Evolutionary conservation across 768 basidiomycete genomes (phyloP).

Genomic region (Punctularia strigosozonata): DNA sequence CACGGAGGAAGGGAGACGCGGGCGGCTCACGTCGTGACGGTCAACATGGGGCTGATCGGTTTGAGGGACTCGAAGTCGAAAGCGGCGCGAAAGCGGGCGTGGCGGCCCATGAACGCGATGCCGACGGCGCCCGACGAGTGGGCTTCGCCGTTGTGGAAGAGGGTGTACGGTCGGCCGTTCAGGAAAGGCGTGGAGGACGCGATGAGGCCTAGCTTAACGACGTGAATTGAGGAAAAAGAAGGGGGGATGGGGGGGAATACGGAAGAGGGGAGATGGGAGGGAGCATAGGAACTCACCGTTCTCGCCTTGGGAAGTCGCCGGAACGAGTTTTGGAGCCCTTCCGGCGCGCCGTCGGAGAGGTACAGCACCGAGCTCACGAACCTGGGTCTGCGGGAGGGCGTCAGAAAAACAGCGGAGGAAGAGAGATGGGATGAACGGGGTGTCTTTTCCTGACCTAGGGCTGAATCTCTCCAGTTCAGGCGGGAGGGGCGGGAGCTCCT

Average conservation of each 20-base stretch:
- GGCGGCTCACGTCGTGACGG: slow-evolving; percentile 38
- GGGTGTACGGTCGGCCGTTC: slow-evolving; percentile 62
- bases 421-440: too few species aligned
- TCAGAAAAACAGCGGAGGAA: background rate
- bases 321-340: slow-evolving; percentile 40
- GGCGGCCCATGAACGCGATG: slow-evolving; percentile 25
- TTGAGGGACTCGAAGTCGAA: slow-evolving; percentile 28
- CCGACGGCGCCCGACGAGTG: slow-evolving; percentile 61
- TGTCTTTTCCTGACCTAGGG: too few species aligned
- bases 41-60: slow-evolving; percentile 32
- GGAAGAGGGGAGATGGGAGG: background rate
- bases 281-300: slow-evolving; percentile 33
- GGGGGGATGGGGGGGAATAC: background rate
- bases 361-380: slow-evolving; percentile 30
- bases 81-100: slow-evolving; percentile 7
- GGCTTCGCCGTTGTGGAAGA: slow-evolving; percentile 46
- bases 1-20: background rate
- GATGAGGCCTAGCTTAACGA: slow-evolving; percentile 48
- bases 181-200: slow-evolving; percentile 72
- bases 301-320: slow-evolving; percentile 29
- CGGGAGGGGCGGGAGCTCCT: slow-evolving; percentile 23
- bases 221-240: slow-evolving; percentile 1
- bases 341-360: slow-evolving; percentile 44
- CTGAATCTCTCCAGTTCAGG: too few species aligned
- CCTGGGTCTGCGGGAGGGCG: slow-evolving; percentile 9